These are phyloP conservation scores for Agarophyton chilense DNA, from an alignment of 23 red algal genomes.

Conservation along the genomic window DNA sequence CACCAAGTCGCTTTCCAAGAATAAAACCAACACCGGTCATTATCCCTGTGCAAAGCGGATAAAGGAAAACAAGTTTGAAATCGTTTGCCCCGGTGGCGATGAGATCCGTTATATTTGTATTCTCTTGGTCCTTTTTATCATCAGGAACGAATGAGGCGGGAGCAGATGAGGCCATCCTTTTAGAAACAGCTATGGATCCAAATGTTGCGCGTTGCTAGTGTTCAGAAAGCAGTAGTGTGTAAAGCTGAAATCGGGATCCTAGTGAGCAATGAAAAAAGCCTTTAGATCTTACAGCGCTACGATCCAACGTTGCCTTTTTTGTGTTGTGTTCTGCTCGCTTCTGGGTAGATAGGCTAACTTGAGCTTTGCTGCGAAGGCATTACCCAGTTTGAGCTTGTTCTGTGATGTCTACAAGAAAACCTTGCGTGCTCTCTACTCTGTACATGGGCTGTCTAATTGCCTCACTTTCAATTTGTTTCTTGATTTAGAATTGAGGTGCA, in stretches of 20 bases:
- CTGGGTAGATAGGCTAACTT: no score
- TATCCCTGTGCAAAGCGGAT: slow-evolving; percentile 74
- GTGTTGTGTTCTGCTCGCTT: no score
- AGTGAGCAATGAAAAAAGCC: not conserved
- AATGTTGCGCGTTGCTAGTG: not conserved
- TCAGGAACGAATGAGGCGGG: not conserved
- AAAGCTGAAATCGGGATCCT: not conserved
- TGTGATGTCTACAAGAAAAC: no score
- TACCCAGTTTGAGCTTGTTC: no score
- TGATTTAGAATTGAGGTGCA: not conserved
- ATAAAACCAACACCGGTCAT: slow-evolving; percentile 80
- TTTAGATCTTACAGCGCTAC: no score
- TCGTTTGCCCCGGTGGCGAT: slow-evolving; percentile 22
- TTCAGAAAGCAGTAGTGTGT: not conserved
- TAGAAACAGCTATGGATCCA: not conserved
- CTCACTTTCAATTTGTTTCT: slow-evolving; percentile 6
- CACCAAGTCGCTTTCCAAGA: slow-evolving; percentile 71
- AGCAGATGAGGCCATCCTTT: not conserved
- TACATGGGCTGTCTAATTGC: no score
- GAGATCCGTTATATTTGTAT: not conserved
- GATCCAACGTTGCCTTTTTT: no score
- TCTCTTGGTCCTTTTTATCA: not conserved
- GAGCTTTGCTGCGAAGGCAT: no score
- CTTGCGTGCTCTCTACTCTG: no score
- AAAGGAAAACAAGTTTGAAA: slow-evolving; percentile 67